Evolutionary conservation across 1,284 basidiomycete species (phyloP).

Genomic region (Ustilago cynodontis): DNA sequence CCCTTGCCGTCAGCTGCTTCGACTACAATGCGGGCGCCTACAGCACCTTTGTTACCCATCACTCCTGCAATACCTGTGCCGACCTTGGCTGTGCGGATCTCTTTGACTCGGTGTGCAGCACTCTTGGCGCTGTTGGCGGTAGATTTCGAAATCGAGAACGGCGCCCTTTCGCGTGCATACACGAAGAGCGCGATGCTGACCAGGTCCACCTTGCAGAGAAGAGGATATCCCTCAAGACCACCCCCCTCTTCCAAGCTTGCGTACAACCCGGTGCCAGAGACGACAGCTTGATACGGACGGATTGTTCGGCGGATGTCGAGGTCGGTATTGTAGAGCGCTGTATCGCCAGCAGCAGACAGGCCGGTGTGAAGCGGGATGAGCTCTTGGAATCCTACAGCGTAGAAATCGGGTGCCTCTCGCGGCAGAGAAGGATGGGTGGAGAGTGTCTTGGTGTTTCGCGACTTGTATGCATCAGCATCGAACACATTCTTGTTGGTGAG

Average conservation of each 20-base stretch:
- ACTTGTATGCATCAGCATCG: conserved; percentile 38
- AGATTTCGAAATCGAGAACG: conserved; percentile 72
- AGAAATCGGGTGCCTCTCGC: conserved; percentile 75
- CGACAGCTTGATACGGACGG: conserved; percentile 67
- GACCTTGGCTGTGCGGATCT: conserved; percentile 64
- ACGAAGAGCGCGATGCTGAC: conserved; percentile 73
- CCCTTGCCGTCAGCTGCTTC: conserved; percentile 55
- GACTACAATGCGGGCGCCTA: conserved; percentile 86
- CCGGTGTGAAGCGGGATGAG: conserved; percentile 78
- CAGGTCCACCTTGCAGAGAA: conserved; percentile 57
- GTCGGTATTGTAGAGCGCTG: conserved; percentile 76
- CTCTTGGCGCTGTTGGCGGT: conserved; percentile 81
- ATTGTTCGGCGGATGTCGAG: conserved; percentile 72
- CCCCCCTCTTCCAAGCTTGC: conserved; percentile 62
- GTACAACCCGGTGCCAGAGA: conserved; percentile 60
- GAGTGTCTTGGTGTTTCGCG: conserved; percentile 39
- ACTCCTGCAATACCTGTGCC: conserved; percentile 68
- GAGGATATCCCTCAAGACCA: conserved; percentile 65
- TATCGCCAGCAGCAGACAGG: conserved; percentile 70
- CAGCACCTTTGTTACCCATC: conserved; percentile 97
- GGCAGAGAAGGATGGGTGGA: conserved; percentile 46
- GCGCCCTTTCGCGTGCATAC: conserved; percentile 78
- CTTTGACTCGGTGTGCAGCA: conserved; percentile 59
- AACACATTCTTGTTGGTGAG: conserved; percentile 34
- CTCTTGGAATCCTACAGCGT: conserved; percentile 90